Evolutionary conservation across 805 yeast species (phyloP), one percentile per base, ranked within the genome.

Genomic region (Candida lessepsii): DNA sequence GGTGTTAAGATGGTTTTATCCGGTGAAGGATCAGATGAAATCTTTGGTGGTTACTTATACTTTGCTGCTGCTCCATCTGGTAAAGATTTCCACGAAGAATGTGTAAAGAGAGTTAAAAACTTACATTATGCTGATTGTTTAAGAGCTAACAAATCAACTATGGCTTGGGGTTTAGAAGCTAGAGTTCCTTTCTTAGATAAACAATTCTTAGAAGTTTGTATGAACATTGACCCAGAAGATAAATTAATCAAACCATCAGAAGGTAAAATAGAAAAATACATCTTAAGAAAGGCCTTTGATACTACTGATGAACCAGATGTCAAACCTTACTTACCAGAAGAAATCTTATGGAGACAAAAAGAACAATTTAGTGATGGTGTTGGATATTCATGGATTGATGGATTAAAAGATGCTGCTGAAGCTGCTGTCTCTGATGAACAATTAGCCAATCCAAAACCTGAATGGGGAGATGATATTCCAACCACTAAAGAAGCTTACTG

Each of bases 101-200:
- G 95, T 70, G 96, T 93, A 48, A 76, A 84, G 73, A 80, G 99
- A 67, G 97, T 93, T 56, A 88, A 93, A 77, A 90, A 93, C 91
- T 77, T 93, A 70, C 96, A 93, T 69, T 81, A 81, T 54, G 88
- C 98, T 47, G 99, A 93, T 73, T 91, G 98, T 75, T 73, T 93
- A 63, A 84, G 99, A 70, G 99, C 99, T 50, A 93, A 93, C 86
- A 93, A 93, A 73, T 90, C 97, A 24, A 93, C 99, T 44, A 87
- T 93, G 96, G 98, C 99, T 31, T 93, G 99, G 99, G 99, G 99
- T 67, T 78, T 93, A 50, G 99, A 93, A 73, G 99, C 99, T 47
- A 86, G 99, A 72, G 99, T 93, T 53, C 99, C 99, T 53, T 93
- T 93, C 86, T 78, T 93, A 71, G 99, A 93, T 71, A 86, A 82